These are phyloP conservation scores for Pilaira anomala DNA, from an alignment of 192 early-diverging fungal species.

Conservation along the genomic window DNA sequence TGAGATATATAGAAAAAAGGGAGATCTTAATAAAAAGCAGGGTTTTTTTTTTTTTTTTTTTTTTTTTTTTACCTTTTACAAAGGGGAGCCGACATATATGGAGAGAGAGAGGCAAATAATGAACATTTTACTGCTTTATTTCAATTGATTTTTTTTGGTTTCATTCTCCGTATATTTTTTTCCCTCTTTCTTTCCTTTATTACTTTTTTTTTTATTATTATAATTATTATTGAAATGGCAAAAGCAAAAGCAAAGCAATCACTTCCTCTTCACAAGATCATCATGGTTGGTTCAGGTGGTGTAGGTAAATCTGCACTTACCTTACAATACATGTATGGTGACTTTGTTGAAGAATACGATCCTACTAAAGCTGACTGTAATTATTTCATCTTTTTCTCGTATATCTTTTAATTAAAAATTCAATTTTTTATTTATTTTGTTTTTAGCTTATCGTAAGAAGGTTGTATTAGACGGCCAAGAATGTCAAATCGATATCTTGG, in stretches of 20 bases:
- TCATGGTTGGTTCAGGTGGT: slow-evolving; percentile 89
- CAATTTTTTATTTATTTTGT: neutral
- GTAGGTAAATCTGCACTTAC: slow-evolving; percentile 90
- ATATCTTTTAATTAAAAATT: too few species aligned
- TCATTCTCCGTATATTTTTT: too few species aligned
- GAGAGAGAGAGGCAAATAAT: too few species aligned
- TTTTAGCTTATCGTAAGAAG: slow-evolving; percentile 75
- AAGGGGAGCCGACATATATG: too few species aligned
- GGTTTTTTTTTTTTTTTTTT: too few species aligned
- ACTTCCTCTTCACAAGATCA: slow-evolving; percentile 84
- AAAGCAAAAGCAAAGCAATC: slow-evolving; percentile 60
- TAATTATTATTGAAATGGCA: slow-evolving; percentile 5
- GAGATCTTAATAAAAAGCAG: too few species aligned
- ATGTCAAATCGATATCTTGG: slow-evolving; percentile 86
- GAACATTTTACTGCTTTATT: too few species aligned
- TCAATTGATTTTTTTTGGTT: too few species aligned
- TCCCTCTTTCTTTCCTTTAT: too few species aligned
- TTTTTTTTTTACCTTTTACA: too few species aligned
- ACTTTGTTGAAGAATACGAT: slow-evolving; percentile 94
- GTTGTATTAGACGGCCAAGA: slow-evolving; percentile 67
- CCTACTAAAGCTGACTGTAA: slow-evolving; percentile 85
- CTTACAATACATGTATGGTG: slow-evolving; percentile 88
- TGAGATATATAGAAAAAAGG: too few species aligned
- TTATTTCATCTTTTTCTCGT: neutral
- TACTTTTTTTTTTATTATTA: too few species aligned